A percentile compares a stretch with the other conserved stretches of the same genome.
phyloP scores from a whole-genome alignment of 106 monocot genomes.

The Gastrodia elata region DNA sequence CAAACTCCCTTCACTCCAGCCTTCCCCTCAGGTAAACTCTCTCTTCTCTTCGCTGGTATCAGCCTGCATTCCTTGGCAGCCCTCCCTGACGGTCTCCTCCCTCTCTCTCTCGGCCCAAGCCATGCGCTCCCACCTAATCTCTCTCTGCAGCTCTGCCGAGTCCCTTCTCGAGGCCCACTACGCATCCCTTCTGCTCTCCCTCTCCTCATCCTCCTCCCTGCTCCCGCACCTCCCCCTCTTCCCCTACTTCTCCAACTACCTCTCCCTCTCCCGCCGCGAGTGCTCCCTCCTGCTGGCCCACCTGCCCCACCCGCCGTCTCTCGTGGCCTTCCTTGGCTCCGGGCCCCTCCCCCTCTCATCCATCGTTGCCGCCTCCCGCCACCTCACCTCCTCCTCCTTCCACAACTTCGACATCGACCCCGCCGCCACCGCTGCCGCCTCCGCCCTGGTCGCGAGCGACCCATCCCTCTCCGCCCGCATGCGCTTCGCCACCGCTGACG shows the following conservation, averaged over 20 bases:
- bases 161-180: constrained; percentile 63
- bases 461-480: constrained; percentile 34
- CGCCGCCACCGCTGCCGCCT: constrained; percentile 33
- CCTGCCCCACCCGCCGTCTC: constrained; percentile 9
- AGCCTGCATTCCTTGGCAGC: constrained; percentile 60
- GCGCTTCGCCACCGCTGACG: constrained; percentile 58
- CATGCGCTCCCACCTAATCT: constrained; percentile 55
- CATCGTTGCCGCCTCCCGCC: constrained; percentile 44
- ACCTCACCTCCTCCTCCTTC: constrained; percentile 28
- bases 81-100: constrained; percentile 38
- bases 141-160: constrained; percentile 63
- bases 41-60: constrained; percentile 75
- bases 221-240: constrained; percentile 44
- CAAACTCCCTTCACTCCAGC: constrained; percentile 53
- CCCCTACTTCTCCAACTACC: constrained; percentile 74
- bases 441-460: constrained; percentile 31
- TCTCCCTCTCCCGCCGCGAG: constrained; percentile 48
- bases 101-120: constrained; percentile 24
- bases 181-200: constrained; percentile 34
- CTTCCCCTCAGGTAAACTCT: constrained; percentile 43
- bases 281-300: constrained; percentile 34
- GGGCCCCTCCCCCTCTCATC: constrained; percentile 65
- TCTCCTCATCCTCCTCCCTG: constrained; percentile 35
- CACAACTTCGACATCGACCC: constrained; percentile 65
- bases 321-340: constrained; percentile 73